Evolutionary conservation across 768 basidiomycete genomes (phyloP).

Genomic region (Lactifluus subvellereus): DNA sequence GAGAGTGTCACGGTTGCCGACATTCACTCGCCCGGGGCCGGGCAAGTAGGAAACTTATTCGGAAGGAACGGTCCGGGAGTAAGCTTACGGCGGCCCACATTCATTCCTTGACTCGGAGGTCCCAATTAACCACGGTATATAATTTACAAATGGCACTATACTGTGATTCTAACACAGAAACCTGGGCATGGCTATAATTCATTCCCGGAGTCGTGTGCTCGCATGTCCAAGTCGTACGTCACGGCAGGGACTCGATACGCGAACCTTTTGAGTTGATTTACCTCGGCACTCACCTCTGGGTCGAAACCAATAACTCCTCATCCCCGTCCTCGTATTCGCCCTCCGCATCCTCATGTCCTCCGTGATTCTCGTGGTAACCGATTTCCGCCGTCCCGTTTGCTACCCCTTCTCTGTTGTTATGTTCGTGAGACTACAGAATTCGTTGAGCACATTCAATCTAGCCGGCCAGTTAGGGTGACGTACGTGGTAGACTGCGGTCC

Average conservation of each 20-base stretch:
- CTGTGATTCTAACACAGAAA: neutral
- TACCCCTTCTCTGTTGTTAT: conserved; percentile 9
- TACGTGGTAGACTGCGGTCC: conserved; percentile 83
- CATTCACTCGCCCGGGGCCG: too few relatives aligned
- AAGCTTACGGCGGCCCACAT: too few relatives aligned
- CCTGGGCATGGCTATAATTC: neutral
- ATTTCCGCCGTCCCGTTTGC: conserved; percentile 5
- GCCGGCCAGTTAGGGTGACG: conserved; percentile 26
- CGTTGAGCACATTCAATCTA: neutral
- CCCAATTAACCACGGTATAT: neutral
- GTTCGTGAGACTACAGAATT: conserved; percentile 7
- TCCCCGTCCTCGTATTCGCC: conserved; percentile 19
- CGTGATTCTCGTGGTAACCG: neutral
- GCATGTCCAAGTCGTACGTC: neutral
- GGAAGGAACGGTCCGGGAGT: neutral
- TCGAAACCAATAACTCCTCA: conserved; percentile 24
- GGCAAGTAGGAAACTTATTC: too few relatives aligned
- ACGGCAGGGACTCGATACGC: neutral
- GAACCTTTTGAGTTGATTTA: neutral
- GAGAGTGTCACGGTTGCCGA: too few relatives aligned
- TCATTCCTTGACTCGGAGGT: too few relatives aligned
- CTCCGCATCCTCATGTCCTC: conserved; percentile 17
- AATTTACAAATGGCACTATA: neutral
- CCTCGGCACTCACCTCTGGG: conserved; percentile 25
- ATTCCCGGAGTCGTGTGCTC: neutral